Conservation (phyloP, 2,329 filamentous ascomycete genomes). For the Fusarium sp. region DNA sequence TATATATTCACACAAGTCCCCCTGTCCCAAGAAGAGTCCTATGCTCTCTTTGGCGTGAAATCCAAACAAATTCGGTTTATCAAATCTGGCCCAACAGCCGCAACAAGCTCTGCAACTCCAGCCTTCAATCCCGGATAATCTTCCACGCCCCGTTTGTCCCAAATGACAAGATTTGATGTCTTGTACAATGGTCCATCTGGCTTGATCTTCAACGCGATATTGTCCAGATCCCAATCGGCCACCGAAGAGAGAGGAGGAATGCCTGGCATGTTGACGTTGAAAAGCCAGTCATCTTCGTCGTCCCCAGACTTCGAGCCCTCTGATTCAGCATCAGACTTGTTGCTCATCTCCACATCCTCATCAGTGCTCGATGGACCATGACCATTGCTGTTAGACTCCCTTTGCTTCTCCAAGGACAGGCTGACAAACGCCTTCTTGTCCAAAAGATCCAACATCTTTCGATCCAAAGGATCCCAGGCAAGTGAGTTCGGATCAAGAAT, state of each 20-base stretch:
- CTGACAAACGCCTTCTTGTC: conserved; percentile 70
- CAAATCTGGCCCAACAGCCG: conserved; percentile 72
- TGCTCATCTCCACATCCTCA: not conserved
- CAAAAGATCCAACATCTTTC: conserved; percentile 60
- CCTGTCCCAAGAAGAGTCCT: not conserved
- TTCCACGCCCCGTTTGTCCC: conserved; percentile 65
- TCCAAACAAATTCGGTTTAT: conserved; percentile 69
- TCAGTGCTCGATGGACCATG: not conserved
- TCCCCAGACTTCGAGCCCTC: conserved; percentile 31
- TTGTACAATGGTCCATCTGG: conserved; percentile 53
- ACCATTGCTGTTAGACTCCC: not conserved
- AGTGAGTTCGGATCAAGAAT: conserved; percentile 77
- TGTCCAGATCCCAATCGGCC: conserved; percentile 66
- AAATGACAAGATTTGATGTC: conserved; percentile 66
- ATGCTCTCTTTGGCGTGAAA: conserved; percentile 50
- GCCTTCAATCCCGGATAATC: conserved; percentile 68
- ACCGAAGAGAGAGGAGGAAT: conserved; percentile 68
- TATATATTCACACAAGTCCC: not conserved
- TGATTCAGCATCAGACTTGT: conserved; percentile 9
- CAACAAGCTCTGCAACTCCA: conserved; percentile 74
- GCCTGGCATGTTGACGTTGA: conserved; percentile 75
- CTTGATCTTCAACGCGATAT: conserved; percentile 66
- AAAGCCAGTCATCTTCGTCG: conserved; percentile 55
- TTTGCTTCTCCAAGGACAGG: conserved; percentile 52
- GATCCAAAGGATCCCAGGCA: conserved; percentile 71